Evolutionary conservation across 257 asterid genomes (phyloP).

Genomic region (Forsythia viridissima): DNA sequence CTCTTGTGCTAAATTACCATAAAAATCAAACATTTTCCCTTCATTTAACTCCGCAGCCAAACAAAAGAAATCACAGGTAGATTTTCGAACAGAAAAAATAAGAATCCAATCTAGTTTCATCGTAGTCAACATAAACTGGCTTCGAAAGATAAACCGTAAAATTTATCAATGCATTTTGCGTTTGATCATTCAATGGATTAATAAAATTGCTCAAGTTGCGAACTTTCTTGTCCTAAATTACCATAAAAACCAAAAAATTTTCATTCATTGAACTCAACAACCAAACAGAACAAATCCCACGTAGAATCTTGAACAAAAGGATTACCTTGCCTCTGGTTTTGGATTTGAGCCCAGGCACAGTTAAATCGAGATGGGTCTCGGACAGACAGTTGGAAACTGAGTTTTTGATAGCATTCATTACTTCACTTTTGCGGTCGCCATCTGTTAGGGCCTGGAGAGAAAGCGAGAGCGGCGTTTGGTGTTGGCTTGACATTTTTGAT

Average conservation of each 20-base stretch:
- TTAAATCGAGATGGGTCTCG: slow-evolving; percentile 73
- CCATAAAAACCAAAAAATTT: neutral
- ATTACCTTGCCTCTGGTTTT: slow-evolving; percentile 88
- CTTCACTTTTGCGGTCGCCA: slow-evolving; percentile 50
- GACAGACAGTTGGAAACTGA: slow-evolving; percentile 69
- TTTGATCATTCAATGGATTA: too few relatives aligned
- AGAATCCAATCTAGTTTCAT: neutral
- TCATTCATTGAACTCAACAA: neutral
- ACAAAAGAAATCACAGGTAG: neutral
- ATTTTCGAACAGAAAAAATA: neutral
- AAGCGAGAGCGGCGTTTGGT: slow-evolving; percentile 24
- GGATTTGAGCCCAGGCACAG: slow-evolving; percentile 69
- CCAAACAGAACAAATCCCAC: neutral
- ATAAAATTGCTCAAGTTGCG: neutral
- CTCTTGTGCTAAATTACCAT: neutral
- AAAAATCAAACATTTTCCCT: neutral
- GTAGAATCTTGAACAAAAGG: neutral
- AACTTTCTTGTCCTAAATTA: neutral
- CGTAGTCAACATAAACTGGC: neutral
- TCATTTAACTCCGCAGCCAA: neutral
- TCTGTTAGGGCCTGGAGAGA: slow-evolving; percentile 36
- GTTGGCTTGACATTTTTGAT: slow-evolving; percentile 31
- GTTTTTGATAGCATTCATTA: slow-evolving; percentile 52
- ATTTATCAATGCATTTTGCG: too few relatives aligned
- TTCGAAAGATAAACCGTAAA: neutral